A percentile compares a stretch with the other conserved stretches of the same genome.
Conservation (phyloP, 768 basidiomycete genomes). For the Macrocybe gigantea region DNA sequence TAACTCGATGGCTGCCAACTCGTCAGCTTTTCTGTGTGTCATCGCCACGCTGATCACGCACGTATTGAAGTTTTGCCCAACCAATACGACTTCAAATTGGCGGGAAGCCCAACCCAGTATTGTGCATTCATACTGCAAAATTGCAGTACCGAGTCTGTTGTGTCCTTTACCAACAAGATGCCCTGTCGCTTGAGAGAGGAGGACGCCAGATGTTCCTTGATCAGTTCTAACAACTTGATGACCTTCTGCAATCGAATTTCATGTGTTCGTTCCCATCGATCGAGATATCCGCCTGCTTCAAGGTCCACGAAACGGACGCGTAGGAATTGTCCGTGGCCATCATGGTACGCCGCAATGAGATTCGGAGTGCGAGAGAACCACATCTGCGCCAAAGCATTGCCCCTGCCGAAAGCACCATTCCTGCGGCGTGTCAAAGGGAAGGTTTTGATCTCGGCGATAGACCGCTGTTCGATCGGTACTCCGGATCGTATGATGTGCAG, state of each 20-base stretch:
- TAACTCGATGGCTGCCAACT: no score
- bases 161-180: no score
- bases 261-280: conserved; percentile 11
- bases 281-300: conserved; percentile 3
- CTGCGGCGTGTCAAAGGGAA: conserved; percentile 1
- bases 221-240: conserved; percentile 11
- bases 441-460: conserved; percentile 14
- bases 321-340: conserved; percentile 12
- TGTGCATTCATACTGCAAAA: no score
- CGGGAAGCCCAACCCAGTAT: no score
- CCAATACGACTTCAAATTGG: no score
- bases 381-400: conserved; percentile 10
- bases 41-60: no score
- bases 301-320: conserved; percentile 5
- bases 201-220: conserved; percentile 1
- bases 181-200: no score
- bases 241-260: conserved; percentile 8
- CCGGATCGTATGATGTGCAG: conserved; percentile 7
- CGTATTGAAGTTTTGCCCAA: no score
- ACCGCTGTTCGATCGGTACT: conserved; percentile 5
- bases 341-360: conserved; percentile 12
- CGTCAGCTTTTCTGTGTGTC: no score
- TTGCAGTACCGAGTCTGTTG: no score
- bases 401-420: not conserved
- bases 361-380: conserved; percentile 16